A percentile compares a stretch with the other conserved stretches of the same genome.
phyloP scores from a whole-genome alignment of 768 basidiomycete species.

The Lactarius evosmus region DNA sequence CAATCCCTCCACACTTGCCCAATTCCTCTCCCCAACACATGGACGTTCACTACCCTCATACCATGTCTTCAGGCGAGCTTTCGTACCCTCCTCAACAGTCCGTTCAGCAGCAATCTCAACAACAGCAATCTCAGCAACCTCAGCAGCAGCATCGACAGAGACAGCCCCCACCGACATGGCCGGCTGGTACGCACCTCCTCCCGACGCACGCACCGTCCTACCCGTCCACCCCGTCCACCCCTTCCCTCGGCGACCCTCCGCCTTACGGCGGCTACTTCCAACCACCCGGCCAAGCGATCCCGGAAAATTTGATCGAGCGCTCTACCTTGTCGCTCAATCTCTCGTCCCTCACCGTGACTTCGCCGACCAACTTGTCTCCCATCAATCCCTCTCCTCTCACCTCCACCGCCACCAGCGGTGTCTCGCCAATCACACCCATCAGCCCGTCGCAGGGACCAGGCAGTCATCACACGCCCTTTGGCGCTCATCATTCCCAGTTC shows the following conservation, averaged over 20 bases:
- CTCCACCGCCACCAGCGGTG: conserved; percentile 36
- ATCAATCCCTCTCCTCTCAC: conserved; percentile 46
- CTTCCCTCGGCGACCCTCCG: conserved; percentile 29
- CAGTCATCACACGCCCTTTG: conserved; percentile 43
- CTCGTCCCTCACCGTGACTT: conserved; percentile 60
- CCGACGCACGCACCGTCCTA: conserved; percentile 25
- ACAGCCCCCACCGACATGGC: conserved; percentile 33
- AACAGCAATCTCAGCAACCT: conserved; percentile 5
- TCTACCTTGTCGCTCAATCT: conserved; percentile 63
- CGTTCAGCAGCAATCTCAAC: conserved; percentile 28
- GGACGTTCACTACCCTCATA: conserved; percentile 32
- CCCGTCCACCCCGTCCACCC: conserved; percentile 20
- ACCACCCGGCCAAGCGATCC: conserved; percentile 27
- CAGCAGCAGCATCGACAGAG: conserved; percentile 28
- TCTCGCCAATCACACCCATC: conserved; percentile 54
- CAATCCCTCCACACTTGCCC: conserved; percentile 12
- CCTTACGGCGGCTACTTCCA: conserved; percentile 28
- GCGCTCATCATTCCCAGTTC: conserved; percentile 42
- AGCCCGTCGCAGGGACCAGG: conserved; percentile 48
- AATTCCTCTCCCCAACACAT: conserved; percentile 26
- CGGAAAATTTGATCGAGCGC: conserved; percentile 32
- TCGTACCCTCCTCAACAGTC: conserved; percentile 35
- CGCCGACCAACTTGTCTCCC: conserved; percentile 63
- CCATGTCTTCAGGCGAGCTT: conserved; percentile 33
- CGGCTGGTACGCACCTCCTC: conserved; percentile 29